Conservation (phyloP, 768 basidiomycete genomes). For the Tulasnella sp. region DNA sequence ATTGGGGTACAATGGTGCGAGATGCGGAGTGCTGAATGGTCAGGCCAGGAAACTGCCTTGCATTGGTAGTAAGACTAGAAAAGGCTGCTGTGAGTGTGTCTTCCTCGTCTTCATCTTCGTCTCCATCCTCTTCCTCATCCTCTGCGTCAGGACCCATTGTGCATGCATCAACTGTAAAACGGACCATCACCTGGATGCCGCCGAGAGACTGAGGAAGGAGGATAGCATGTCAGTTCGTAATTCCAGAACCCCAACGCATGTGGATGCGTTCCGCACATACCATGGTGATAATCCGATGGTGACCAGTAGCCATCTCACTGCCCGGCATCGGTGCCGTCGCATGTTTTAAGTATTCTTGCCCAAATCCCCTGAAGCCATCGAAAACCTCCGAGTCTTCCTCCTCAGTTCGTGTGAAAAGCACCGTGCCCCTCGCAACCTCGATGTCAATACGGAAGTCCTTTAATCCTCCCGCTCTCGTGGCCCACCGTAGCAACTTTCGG, state of each 20-base stretch:
- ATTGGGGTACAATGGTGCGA: constrained; percentile 30
- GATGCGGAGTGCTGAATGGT: constrained; percentile 23
- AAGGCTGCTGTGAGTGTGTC: constrained; percentile 19
- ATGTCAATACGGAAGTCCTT: constrained; percentile 59
- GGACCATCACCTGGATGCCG: background rate
- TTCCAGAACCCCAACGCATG: too few species aligned
- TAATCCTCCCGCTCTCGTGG: constrained; percentile 21
- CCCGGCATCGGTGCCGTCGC: constrained; percentile 39
- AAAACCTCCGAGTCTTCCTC: constrained; percentile 23
- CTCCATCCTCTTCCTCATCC: too few species aligned
- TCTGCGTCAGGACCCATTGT: background rate
- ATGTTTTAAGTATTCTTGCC: constrained; percentile 51
- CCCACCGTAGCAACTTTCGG: constrained; percentile 53
- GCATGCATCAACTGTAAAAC: constrained; percentile 6
- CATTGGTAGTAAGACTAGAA: constrained; percentile 6
- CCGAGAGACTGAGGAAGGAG: background rate
- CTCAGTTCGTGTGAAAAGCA: constrained; percentile 55
- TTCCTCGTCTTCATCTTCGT: constrained; percentile 14
- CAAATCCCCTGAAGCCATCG: constrained; percentile 31
- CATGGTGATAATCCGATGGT: constrained; percentile 54
- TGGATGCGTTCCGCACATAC: constrained; percentile 36
- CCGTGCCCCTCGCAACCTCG: constrained; percentile 51
- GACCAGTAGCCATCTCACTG: constrained; percentile 43
- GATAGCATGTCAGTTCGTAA: background rate
- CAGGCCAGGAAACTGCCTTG: constrained; percentile 15